A percentile compares a stretch with the other conserved stretches of the same genome.
Evolutionary conservation across 331 rosid genomes (phyloP).

Genomic region (Prunus yedoensis): DNA sequence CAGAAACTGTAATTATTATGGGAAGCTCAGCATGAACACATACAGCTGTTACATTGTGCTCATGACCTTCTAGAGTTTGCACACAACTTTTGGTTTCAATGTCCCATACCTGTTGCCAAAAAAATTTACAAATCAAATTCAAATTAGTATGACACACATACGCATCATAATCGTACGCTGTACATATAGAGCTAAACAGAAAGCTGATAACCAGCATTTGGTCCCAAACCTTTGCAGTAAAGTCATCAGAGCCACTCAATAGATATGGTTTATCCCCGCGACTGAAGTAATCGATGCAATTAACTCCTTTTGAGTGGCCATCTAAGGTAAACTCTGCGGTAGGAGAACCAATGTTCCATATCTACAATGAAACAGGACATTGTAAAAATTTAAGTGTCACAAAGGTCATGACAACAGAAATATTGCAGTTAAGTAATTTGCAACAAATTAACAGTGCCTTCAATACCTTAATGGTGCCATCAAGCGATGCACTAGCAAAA

Average conservation of each 20-base stretch:
- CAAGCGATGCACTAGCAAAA: constrained; percentile 95
- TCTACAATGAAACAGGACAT: constrained; percentile 27
- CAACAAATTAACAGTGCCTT: background rate
- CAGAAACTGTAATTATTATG: constrained; percentile 84
- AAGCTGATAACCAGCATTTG: background rate
- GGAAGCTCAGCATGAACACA: constrained; percentile 95
- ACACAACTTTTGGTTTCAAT: constrained; percentile 88
- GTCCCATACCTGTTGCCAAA: constrained; percentile 84
- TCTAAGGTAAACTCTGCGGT: constrained; percentile 78
- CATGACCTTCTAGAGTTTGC: constrained; percentile 86
- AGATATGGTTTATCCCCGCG: constrained; percentile 77
- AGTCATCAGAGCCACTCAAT: constrained; percentile 93
- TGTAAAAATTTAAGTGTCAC: background rate
- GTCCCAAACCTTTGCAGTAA: constrained; percentile 74
- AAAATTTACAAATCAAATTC: background rate
- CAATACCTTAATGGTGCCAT: constrained; percentile 82
- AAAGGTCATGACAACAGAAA: background rate
- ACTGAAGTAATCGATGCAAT: constrained; percentile 80
- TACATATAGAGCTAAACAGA: background rate
- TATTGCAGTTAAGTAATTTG: background rate
- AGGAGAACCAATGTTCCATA: constrained; percentile 92
- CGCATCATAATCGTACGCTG: too few species aligned
- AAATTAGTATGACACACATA: background rate
- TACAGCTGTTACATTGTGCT: constrained; percentile 81
- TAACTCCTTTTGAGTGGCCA: constrained; percentile 90